These are phyloP conservation scores for Colletotrichum ledebouriae DNA, from an alignment of 2,329 filamentous ascomycete genomes.

Conservation along the genomic window DNA sequence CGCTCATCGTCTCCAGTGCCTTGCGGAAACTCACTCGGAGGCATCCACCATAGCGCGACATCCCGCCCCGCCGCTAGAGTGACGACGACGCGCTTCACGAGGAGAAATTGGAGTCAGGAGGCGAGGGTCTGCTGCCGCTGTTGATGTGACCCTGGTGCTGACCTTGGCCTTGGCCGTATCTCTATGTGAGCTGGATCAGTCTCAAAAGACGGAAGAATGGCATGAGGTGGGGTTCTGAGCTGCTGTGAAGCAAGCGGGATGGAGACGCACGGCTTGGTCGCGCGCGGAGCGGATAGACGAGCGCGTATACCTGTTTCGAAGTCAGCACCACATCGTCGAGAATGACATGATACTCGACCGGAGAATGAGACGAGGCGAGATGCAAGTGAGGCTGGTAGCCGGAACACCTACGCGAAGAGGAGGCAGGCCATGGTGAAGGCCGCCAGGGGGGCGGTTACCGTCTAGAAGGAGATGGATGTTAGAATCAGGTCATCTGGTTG, in stretches of 20 bases:
- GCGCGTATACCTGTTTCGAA: constrained; percentile 53
- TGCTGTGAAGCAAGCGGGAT: background rate
- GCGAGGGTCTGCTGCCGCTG: background rate
- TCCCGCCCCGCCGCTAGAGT: no score
- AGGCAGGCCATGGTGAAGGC: constrained; percentile 68
- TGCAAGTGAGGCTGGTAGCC: background rate
- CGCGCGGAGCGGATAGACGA: constrained; percentile 57
- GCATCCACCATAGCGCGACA: no score
- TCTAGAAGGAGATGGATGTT: constrained; percentile 47
- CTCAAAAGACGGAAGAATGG: background rate
- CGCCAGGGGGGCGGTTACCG: constrained; percentile 63
- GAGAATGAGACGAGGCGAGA: background rate
- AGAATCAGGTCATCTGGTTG: background rate
- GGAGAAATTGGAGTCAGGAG: background rate
- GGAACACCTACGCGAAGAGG: constrained; percentile 58
- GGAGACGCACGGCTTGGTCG: constrained; percentile 49
- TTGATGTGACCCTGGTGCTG: constrained; percentile 25
- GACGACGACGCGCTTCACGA: no score
- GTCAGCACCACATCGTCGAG: background rate
- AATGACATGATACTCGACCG: no score
- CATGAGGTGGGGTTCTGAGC: background rate
- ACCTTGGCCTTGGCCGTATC: constrained; percentile 26
- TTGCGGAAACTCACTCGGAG: no score
- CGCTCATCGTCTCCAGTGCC: no score
- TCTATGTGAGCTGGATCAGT: constrained; percentile 19